Base-by-base conservation (phyloP, 768 basidiomycete species). In the Suillus discolor region DNA sequence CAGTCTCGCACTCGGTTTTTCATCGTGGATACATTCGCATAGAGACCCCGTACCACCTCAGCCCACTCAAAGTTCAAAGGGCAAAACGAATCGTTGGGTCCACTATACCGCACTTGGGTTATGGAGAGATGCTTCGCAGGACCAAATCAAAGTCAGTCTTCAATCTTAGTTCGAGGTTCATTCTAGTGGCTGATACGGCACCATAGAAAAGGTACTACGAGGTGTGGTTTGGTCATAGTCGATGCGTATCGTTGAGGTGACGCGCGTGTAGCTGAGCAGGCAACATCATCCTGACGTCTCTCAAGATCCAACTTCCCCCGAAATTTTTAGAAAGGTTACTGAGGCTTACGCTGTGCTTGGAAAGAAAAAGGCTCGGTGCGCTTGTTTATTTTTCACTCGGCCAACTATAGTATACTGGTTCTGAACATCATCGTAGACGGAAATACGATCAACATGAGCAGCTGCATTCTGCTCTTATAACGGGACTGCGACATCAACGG, bases 51-150 rank as follows among this genome's bases (percentile, higher is more conserved):
- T 4, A 59, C 5, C 16, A 41, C 25, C 39, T 1, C 8, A 28
- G 25, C 25, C 25, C 20, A 1, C 38, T 2, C 16, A 25, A 41
- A 1, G 25, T 60, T 13, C 11, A 41, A 11, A 6, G 41, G 7
- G 38, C 23, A 15, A 4, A 8, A 39, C 38, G 23, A 18, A 41
- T 9, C 59, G 39, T 12, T 60, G 39, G 39, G 59, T 28, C 31
- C 25, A 60, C 36, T 60, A 60, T 60, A 60, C 59, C 25, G 18
- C 59, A 42, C 59, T 60, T 42, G 59, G 59, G 39, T 28, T 60
- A 42, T 28, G 39, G 59, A 60, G 59, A 60, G 11, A 60, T 42
- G 59, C 59, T 60, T 60, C 59, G 39, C 59, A 42, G 59, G 59
- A 42, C 39, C 39, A 60, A 28, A 60, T 60, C 3, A 60, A 42